These are phyloP conservation scores for Cafeteria roenbergensis DNA, from an alignment of 108 stramenopile genomes.

Conservation along the genomic window DNA sequence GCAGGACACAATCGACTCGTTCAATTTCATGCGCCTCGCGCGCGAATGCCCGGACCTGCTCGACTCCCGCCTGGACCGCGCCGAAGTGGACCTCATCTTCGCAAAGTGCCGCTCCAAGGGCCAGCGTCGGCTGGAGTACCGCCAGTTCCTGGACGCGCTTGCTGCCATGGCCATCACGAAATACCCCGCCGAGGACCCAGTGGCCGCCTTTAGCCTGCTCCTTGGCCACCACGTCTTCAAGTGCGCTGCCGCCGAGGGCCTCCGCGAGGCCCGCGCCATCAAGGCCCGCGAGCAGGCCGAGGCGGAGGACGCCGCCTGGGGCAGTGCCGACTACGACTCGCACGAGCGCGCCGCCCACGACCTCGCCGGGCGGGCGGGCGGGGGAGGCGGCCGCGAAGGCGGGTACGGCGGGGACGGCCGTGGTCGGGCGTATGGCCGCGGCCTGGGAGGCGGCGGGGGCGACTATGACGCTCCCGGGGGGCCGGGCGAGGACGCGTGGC, in stretches of 20 bases:
- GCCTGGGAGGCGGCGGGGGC: no score
- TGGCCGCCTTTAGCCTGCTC: neutral
- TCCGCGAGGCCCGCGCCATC: no score
- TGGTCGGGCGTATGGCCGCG: no score
- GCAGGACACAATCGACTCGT: neutral
- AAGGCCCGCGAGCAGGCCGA: no score
- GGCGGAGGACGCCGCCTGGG: no score
- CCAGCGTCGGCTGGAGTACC: neutral
- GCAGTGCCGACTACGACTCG: no score
- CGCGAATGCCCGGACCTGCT: conserved; percentile 8
- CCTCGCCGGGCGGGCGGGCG: no score
- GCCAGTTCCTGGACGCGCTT: conserved; percentile 4
- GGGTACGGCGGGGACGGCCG: no score
- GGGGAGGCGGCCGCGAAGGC: no score
- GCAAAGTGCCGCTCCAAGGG: neutral
- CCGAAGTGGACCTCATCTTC: conserved; percentile 17
- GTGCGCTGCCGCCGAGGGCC: neutral
- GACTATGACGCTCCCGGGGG: no score
- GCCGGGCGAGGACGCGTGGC: no score
- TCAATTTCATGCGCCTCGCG: neutral
- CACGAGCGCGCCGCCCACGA: no score
- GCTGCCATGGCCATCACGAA: neutral
- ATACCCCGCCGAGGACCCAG: neutral
- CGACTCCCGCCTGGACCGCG: neutral
- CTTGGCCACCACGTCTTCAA: conserved; percentile 5